phyloP scores from a whole-genome alignment of 495 filamentous ascomycete genomes.

The Penicillium nucicola region DNA sequence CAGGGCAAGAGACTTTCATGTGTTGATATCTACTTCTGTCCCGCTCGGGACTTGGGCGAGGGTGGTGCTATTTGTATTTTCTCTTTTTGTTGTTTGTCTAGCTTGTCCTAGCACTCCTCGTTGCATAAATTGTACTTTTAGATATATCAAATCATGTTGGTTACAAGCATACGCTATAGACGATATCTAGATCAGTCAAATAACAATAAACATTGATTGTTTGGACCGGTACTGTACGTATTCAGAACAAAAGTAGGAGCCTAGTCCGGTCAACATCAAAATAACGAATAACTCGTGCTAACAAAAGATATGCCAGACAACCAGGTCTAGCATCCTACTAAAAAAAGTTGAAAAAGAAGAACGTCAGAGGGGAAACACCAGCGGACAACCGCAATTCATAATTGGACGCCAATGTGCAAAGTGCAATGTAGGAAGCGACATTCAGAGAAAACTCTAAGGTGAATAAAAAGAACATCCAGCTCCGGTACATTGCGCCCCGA shows the following conservation, averaged over 20 bases:
- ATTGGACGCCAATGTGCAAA: constrained; percentile 17
- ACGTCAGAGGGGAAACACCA: background rate
- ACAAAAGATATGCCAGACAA: constrained; percentile 6
- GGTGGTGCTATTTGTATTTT: constrained; percentile 18
- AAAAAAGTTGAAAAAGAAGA: background rate
- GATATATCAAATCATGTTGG: constrained; percentile 34
- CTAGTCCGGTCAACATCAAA: constrained; percentile 7
- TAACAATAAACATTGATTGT: background rate
- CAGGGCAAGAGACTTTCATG: constrained; percentile 8
- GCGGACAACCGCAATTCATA: constrained; percentile 1
- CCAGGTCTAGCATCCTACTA: constrained; percentile 4
- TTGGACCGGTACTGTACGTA: background rate
- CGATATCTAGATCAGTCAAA: background rate
- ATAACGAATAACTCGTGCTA: constrained; percentile 1
- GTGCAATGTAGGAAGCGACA: constrained; percentile 9
- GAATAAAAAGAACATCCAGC: background rate
- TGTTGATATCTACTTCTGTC: constrained; percentile 16
- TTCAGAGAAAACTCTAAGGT: background rate
- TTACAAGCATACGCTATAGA: constrained; percentile 2
- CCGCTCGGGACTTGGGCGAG: constrained; percentile 13
- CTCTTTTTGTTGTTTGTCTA: constrained; percentile 14
- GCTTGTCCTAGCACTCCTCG: constrained; percentile 11
- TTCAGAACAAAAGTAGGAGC: background rate
- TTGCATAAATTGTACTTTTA: constrained; percentile 57
- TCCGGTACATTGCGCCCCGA: constrained; percentile 10